Percentiles rank a stretch among this genome's conserved stretches.
Conservation (phyloP, 495 filamentous ascomycete genomes). For the Tuber microsphaerosporum region DNA sequence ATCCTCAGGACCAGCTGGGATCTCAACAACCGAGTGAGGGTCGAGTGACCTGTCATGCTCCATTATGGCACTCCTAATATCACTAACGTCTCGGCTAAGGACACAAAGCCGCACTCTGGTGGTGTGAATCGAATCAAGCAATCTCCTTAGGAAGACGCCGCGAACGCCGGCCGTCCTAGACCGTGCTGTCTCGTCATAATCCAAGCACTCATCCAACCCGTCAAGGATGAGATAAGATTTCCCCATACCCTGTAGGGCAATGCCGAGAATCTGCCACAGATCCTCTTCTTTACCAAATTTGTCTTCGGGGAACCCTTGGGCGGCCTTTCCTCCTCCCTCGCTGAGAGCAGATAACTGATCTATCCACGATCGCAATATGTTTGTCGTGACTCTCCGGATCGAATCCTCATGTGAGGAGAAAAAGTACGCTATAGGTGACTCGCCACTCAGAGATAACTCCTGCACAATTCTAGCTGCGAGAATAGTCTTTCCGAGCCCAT, state of each 20-base stretch:
- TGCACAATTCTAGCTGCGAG: conserved; percentile 34
- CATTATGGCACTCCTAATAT: conserved; percentile 4
- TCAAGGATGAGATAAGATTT: conserved; percentile 32
- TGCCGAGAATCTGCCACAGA: conserved; percentile 16
- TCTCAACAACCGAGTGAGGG: neutral
- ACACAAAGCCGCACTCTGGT: conserved; percentile 5
- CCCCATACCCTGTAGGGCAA: neutral
- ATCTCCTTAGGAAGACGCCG: neutral
- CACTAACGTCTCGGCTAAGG: conserved; percentile 8
- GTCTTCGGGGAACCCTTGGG: neutral
- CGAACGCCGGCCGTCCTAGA: conserved; percentile 19
- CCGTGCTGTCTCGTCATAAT: conserved; percentile 19
- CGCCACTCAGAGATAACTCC: conserved; percentile 17
- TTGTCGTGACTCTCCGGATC: conserved; percentile 24
- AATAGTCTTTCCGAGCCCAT: conserved; percentile 37
- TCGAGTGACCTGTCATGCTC: conserved; percentile 3
- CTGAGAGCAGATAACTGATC: conserved; percentile 27
- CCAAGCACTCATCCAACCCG: conserved; percentile 39
- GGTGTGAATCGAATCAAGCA: neutral
- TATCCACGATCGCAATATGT: conserved; percentile 41
- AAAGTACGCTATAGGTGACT: conserved; percentile 29
- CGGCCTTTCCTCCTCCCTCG: conserved; percentile 18
- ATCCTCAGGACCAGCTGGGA: neutral
- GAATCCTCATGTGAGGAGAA: conserved; percentile 38
- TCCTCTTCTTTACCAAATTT: conserved; percentile 1